A percentile compares a stretch with the other conserved stretches of the same genome.
Evolutionary conservation across 768 basidiomycete genomes (phyloP).

Genomic region (Hebeloma cylindrosporum): DNA sequence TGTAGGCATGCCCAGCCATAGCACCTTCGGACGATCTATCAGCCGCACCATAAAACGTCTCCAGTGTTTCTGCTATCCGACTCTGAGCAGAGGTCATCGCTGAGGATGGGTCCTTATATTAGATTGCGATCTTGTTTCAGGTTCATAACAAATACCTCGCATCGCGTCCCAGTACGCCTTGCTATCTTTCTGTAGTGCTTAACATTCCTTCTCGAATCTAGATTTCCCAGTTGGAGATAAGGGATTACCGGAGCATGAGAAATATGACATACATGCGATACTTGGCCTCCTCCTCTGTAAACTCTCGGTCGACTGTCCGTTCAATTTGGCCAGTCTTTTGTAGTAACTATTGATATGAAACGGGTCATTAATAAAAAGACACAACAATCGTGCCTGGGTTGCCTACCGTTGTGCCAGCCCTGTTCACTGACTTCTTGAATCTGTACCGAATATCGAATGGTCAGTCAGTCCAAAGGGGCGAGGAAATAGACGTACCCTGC

Average conservation of each 20-base stretch:
- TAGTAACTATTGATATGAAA: constrained; percentile 57
- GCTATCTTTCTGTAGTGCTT: constrained; percentile 89
- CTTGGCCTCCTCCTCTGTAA: constrained; percentile 88
- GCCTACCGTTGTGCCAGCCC: constrained; percentile 86
- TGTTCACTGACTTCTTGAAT: constrained; percentile 91
- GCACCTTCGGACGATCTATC: constrained; percentile 88
- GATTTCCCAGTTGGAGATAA: constrained; percentile 5
- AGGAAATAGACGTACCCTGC: constrained; percentile 40
- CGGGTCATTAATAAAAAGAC: constrained; percentile 15
- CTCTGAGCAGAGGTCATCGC: constrained; percentile 95
- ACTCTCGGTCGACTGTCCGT: constrained; percentile 91
- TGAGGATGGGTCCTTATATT: constrained; percentile 28
- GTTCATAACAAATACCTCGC: constrained; percentile 58
- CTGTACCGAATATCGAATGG: constrained; percentile 37
- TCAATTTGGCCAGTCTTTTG: constrained; percentile 99
- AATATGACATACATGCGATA: constrained; percentile 71
- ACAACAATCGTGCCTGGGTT: constrained; percentile 7
- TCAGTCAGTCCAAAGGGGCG: too few relatives aligned
- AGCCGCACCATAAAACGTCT: constrained; percentile 86
- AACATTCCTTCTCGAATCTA: constrained; percentile 97
- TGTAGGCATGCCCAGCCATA: constrained; percentile 97
- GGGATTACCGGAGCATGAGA: not conserved
- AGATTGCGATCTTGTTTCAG: not conserved
- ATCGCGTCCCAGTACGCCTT: constrained; percentile 95
- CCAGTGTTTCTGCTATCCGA: constrained; percentile 90